Base-by-base conservation (phyloP, 495 filamentous ascomycete species). In the Tuber magnatum region DNA sequence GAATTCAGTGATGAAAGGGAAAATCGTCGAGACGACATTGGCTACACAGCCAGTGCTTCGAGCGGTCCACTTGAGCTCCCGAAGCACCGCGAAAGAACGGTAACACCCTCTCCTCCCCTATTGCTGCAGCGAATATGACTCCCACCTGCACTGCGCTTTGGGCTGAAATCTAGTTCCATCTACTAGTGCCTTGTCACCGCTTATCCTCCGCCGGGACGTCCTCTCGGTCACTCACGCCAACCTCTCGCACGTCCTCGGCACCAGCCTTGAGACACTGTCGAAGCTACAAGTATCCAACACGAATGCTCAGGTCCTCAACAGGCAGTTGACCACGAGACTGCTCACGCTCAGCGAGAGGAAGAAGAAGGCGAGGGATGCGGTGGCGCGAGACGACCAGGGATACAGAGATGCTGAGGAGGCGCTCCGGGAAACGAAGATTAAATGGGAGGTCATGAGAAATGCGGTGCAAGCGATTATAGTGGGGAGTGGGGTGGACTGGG, bases 401-500 rank as follows among this genome's bases (percentile, higher is more conserved):
- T 80, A 81, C 56, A 71, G 12, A 32, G 51, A 73, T 44, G 72
- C 74, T 24, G 74, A 78, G 71, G 72, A 69, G 69, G 71, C 75
- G 61, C 72, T 82, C 18, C 72, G 32, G 44, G 72, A 73, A 65
- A 71, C 76, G 18, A 80, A 77, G 46, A 71, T 71, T 16, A 82
- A 73, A 68, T 82, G 81, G 81, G 81, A 82, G 68, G 71, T 82
- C 18, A 77, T 77, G 69, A 82, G 76, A 61, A 78, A 82, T 71
- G 76, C 77, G 39, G 68, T 80, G 48, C 78, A 81, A 41, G 81
- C 78, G 40, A 73, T 81, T 40, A 87, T 97, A 44, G 92, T 91
- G 38, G 92, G 91, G 10, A 97, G 93, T 82, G 94, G 93, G 68
- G 84, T 95, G 46, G 88, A 97, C 78, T 97, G 94, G 94, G 89